phyloP scores from a whole-genome alignment of 2,329 filamentous ascomycete genomes.

The Xylariaceae sp. region DNA sequence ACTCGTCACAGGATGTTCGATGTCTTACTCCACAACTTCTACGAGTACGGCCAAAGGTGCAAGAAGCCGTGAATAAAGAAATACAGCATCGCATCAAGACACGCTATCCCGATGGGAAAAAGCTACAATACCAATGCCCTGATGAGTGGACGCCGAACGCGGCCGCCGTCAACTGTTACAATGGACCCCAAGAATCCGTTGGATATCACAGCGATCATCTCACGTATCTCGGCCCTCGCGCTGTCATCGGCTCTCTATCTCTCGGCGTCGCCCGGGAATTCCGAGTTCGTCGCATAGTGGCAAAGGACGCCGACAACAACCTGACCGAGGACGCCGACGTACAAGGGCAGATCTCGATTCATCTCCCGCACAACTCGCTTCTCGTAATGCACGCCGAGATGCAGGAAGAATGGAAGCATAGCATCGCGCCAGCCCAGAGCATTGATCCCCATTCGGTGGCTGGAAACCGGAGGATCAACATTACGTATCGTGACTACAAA shows the following conservation, averaged over 20 bases:
- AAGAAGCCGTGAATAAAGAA: conserved; percentile 69
- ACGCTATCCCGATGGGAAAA: conserved; percentile 62
- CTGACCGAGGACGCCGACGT: conserved; percentile 46
- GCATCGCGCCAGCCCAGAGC: conserved; percentile 65
- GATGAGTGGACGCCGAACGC: conserved; percentile 76
- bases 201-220: conserved; percentile 92
- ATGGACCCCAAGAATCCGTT: conserved; percentile 72
- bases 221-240: conserved; percentile 83
- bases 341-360: conserved; percentile 84
- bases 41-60: conserved; percentile 62
- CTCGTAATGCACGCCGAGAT: conserved; percentile 96
- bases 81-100: conserved; percentile 64
- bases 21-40: conserved; percentile 69
- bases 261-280: conserved; percentile 93
- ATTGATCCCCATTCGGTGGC: conserved; percentile 83
- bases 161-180: conserved; percentile 92
- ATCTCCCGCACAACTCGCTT: conserved; percentile 89
- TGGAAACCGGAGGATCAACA: conserved; percentile 76
- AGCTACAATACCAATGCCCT: conserved; percentile 72
- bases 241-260: conserved; percentile 84
- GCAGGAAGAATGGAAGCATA: conserved; percentile 96
- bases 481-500: conserved; percentile 89
- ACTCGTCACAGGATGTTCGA: conserved; percentile 59
- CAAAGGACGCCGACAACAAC: conserved; percentile 45
- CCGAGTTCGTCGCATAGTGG: conserved; percentile 70